These are phyloP conservation scores for Trypanosoma melophagium DNA, from an alignment of 208 protist genomes.

Conservation along the genomic window DNA sequence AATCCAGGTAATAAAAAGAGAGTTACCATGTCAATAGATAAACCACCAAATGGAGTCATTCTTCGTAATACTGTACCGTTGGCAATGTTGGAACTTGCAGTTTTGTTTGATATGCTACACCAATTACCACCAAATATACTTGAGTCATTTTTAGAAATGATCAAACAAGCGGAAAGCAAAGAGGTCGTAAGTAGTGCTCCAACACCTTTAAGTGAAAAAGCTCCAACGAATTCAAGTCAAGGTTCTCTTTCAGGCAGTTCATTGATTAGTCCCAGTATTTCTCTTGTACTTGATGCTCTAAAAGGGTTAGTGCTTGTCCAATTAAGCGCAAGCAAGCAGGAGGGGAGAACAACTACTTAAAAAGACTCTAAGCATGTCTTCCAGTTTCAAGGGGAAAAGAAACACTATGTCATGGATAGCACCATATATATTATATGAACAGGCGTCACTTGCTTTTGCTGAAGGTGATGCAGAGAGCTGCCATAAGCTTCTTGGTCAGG, in stretches of 20 bases:
- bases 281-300: background rate
- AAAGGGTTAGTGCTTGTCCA: constrained; percentile 7
- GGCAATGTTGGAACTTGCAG: constrained; percentile 43
- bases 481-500: background rate
- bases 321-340: background rate
- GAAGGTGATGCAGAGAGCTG: constrained; percentile 9
- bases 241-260: too few species aligned
- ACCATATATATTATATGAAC: constrained; percentile 10
- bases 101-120: constrained; percentile 43
- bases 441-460: constrained; percentile 1
- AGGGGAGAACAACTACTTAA: constrained; percentile 5
- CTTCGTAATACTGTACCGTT: constrained; percentile 47
- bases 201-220: too few species aligned
- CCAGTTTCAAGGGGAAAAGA: background rate
- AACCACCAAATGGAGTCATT: constrained; percentile 26
- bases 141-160: constrained; percentile 27
- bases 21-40: constrained; percentile 6
- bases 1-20: constrained; percentile 42
- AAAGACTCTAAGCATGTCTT: background rate
- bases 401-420: constrained; percentile 10
- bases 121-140: constrained; percentile 30
- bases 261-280: background rate
- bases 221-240: too few species aligned
- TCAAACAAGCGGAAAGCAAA: constrained; percentile 10
- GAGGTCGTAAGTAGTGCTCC: too few species aligned